Percentiles rank a stretch among this genome's conserved stretches.
phyloP scores from a whole-genome alignment of 805 yeast species.

The Teunomyces gatunensis region DNA sequence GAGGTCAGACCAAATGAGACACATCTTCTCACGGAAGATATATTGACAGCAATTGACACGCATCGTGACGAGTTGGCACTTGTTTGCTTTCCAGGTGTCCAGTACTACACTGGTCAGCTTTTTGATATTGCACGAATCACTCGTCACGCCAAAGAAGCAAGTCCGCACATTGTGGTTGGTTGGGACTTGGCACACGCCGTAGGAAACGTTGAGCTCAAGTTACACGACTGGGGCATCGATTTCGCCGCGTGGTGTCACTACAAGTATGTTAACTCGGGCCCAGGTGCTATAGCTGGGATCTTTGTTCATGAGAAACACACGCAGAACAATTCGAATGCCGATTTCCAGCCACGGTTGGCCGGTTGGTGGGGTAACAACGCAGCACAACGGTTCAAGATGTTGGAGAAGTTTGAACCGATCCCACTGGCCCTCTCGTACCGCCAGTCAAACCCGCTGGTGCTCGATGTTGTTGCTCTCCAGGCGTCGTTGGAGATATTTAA shows the following conservation, averaged over 20 bases:
- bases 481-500: slow-evolving; percentile 62
- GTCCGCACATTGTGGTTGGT: slow-evolving; percentile 57
- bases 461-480: slow-evolving; percentile 73
- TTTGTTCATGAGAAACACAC: slow-evolving; percentile 63
- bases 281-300: slow-evolving; percentile 89
- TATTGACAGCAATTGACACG: slow-evolving; percentile 52
- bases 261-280: slow-evolving; percentile 88
- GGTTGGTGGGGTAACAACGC: slow-evolving; percentile 98
- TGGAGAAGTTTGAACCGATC: slow-evolving; percentile 73
- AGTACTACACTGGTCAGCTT: slow-evolving; percentile 86
- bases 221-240: slow-evolving; percentile 90
- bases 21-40: slow-evolving; percentile 59
- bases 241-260: slow-evolving; percentile 95
- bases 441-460: slow-evolving; percentile 86
- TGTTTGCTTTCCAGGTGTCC: slow-evolving; percentile 83
- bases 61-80: slow-evolving; percentile 64
- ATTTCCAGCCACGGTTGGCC: slow-evolving; percentile 66
- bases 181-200: slow-evolving; percentile 97
- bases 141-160: slow-evolving; percentile 45
- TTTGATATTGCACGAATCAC: slow-evolving; percentile 79
- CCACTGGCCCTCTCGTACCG: slow-evolving; percentile 84
- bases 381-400: slow-evolving; percentile 71
- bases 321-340: slow-evolving; percentile 22
- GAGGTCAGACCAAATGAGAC: slow-evolving; percentile 57
- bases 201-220: slow-evolving; percentile 73